A percentile compares a stretch with the other conserved stretches of the same genome.
These are phyloP conservation scores for Diaporthe nobilis DNA, from an alignment of 2,329 filamentous ascomycete species.

Conservation along the genomic window DNA sequence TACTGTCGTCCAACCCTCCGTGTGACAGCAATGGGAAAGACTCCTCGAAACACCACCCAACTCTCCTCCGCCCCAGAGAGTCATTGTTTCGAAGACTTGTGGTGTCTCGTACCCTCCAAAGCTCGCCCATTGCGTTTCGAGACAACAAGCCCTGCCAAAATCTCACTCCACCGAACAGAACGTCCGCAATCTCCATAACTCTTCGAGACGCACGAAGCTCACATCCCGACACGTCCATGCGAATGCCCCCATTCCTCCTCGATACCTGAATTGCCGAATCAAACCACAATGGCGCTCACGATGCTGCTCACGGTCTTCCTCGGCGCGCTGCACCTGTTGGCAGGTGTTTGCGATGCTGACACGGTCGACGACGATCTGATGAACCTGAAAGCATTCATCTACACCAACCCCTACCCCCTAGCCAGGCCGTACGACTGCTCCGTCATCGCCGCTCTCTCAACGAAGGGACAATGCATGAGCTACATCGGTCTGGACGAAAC, in stretches of 20 bases:
- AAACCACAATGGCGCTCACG: neutral
- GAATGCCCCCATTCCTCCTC: too few species aligned
- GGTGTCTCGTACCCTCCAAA: neutral
- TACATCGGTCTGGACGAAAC: neutral
- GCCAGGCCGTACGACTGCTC: neutral
- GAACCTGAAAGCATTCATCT: neutral
- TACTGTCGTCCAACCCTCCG: too few species aligned
- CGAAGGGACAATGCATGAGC: conserved; percentile 9
- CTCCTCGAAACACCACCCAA: too few species aligned
- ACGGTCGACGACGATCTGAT: neutral
- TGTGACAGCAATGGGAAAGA: too few species aligned
- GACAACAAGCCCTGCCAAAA: too few species aligned
- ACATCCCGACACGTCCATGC: too few species aligned
- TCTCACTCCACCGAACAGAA: too few species aligned
- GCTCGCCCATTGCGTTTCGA: too few species aligned
- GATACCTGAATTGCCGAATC: fast-evolving
- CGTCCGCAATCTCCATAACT: neutral
- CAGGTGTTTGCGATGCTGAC: neutral
- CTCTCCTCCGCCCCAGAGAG: too few species aligned
- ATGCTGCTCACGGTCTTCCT: neutral
- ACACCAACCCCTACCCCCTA: neutral
- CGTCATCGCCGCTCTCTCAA: neutral
- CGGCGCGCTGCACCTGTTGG: neutral
- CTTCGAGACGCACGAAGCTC: neutral
- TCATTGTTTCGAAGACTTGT: neutral